Base-by-base conservation (phyloP, 352 stramenopile species). In the Elongisporangium anandrum region DNA sequence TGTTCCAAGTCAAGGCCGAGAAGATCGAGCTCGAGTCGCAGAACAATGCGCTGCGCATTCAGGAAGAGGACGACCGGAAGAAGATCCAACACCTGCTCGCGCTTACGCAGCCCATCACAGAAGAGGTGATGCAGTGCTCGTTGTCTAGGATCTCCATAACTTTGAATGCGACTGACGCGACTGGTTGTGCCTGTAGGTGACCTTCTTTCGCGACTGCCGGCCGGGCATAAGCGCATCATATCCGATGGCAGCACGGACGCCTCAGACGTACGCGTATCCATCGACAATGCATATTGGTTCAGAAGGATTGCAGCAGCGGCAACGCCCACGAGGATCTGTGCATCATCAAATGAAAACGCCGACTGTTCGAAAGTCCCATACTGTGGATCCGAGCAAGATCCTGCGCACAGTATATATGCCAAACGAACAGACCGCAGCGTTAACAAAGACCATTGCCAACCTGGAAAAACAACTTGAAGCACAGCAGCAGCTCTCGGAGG, bases 1-100 rank as follows among this genome's bases (percentile, higher is more conserved):
- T 95, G 22, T 90, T 89, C 54, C 57, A 88, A 60, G 71, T 78
- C 20, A 85, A 88, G 47, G 66, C 83, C 19, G 66, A 91, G 55
- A 66, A 85, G 13, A 76, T 94, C 29, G 74, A 85, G 53, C 58
- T 92, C 3, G 69, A 87, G 39, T 66, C 76, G 0, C 68, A 93
- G 55, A 90, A 85, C 61, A 78, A 89, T 47, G 60, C 64, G 47
- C 66, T 94, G 21, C 87, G 82, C 19, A 72, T 91, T 39, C 87
- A 93, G 45, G 83, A 95, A 54, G 60, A 77, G 8, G 73, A 88
- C 39, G 85, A 96, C 56, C 65, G 85, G 16, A 68, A 77, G 38
- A 90, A 92, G 52, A 92, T 96, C 60, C 84, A 92, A 62, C 81
- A 92, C 21, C 63, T 96, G 45, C 68, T 96, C 41, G 69, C 73